Evolutionary conservation across 257 asterid genomes (phyloP), one percentile per base, ranked within the genome.

Genomic region (Penstemon davidsonii): DNA sequence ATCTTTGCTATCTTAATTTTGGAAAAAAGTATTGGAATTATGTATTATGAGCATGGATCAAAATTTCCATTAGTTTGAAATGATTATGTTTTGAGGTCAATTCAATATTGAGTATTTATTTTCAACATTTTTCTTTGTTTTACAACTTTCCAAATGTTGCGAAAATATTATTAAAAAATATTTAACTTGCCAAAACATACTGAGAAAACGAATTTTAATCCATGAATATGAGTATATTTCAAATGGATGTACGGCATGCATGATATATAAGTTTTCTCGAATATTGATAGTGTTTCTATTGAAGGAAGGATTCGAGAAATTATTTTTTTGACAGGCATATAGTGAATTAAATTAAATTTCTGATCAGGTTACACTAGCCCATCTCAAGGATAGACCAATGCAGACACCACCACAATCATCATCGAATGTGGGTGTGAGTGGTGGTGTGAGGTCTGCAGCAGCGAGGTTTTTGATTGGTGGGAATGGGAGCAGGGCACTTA

Each of bases 371-470:
- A 91, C 96, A 5, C 56, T 89, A 68, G 99, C 96, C 74, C 89
- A 83, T 81, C 96, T 94, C 71, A 91, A 86, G 85, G 99, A 94
- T 73, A 94, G 83, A 85, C 96, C 95, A 56, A 69, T 47, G 53
- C 96, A 86, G 63, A 70, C 84, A 41, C 74, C 83, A 7, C 58
- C 95, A 44, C 96, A 85, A 61, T 67, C 95, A 4, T 85, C 98
- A 8, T 90, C 97, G 4, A 81, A 78, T 82, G 75, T 86, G 69
- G 96, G 96, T 55, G 91, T 87, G 37, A 83, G 84, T 82, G 83
- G 93, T 86, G 96, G 99, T 49, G 91, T 94, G 73, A 87, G 96
- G 75, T 91, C 98, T 43, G 99, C 98, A 45, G 99, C 99, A 52
- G 96, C 99, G 6, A 87, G 96, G 83, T 68, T 94, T 41, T 85